Conservation (phyloP, 306 rosid species). For the Castanea mollissima region DNA sequence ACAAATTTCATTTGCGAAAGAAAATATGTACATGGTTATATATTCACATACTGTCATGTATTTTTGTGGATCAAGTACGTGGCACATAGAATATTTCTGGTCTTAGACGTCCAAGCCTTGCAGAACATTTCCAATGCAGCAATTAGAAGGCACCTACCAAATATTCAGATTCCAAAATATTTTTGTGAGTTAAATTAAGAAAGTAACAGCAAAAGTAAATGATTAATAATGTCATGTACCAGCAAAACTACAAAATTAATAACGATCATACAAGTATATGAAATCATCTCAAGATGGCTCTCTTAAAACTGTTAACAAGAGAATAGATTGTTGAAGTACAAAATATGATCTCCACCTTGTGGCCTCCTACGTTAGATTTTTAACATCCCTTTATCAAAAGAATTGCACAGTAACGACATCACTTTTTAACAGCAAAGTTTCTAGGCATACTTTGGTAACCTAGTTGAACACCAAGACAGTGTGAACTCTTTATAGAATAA, state of each 20-base stretch:
- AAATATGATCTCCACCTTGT: too few species aligned
- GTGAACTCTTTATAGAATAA: too few species aligned
- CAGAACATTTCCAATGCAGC: background rate
- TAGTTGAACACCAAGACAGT: too few species aligned
- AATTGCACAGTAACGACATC: too few species aligned
- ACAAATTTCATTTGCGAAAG: background rate
- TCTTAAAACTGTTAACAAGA: background rate
- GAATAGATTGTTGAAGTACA: too few species aligned
- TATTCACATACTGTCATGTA: background rate
- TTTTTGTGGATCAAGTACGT: background rate
- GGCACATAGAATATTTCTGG: background rate
- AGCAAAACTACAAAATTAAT: background rate
- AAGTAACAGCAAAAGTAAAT: background rate
- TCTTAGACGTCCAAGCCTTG: background rate
- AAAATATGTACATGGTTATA: background rate
- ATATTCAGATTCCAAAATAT: background rate
- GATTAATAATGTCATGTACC: too few species aligned
- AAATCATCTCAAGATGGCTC: background rate
- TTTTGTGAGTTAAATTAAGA: background rate
- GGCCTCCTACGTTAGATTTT: too few species aligned
- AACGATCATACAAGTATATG: background rate
- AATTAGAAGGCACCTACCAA: background rate
- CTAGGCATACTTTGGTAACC: too few species aligned
- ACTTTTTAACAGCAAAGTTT: too few species aligned
- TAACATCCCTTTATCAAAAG: too few species aligned